Percentiles rank a stretch among this genome's conserved stretches.
These are phyloP conservation scores for Ogataea paraovalis DNA, from an alignment of 805 yeast species.

Conservation along the genomic window DNA sequence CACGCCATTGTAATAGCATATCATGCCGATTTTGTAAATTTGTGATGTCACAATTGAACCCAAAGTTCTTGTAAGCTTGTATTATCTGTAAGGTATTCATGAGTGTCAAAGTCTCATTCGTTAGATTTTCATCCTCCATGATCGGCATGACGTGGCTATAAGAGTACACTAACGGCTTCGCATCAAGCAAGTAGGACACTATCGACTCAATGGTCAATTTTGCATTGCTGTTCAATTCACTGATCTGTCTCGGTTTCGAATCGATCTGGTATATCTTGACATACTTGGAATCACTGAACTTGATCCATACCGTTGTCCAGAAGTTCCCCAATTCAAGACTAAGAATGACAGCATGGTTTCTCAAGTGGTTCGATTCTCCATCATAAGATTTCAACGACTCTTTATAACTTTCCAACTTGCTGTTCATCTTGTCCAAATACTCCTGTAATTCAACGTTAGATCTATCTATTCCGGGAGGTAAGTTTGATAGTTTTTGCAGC, in stretches of 20 bases:
- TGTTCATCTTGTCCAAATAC: not conserved
- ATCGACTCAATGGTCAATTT: slow-evolving; percentile 14
- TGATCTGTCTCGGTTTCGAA: slow-evolving; percentile 14
- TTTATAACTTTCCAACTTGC: not conserved
- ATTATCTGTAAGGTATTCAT: slow-evolving; percentile 15
- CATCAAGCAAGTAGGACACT: slow-evolving; percentile 13
- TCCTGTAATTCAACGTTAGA: not conserved
- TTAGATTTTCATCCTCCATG: slow-evolving; percentile 21
- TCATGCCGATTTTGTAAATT: not conserved
- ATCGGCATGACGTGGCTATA: slow-evolving; percentile 20
- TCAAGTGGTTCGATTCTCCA: not conserved
- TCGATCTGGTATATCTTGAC: slow-evolving; percentile 23
- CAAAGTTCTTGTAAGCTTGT: slow-evolving; percentile 15
- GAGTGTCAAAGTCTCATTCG: slow-evolving; percentile 15
- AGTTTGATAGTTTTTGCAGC: not conserved
- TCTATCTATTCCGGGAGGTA: not conserved
- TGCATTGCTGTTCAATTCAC: slow-evolving; percentile 14
- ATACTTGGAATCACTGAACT: slow-evolving; percentile 15
- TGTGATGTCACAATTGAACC: not conserved
- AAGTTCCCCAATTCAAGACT: slow-evolving; percentile 16
- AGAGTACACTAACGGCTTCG: slow-evolving; percentile 8
- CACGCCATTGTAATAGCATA: not conserved
- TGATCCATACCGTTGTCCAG: slow-evolving; percentile 28
- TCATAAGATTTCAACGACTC: not conserved
- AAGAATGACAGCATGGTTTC: slow-evolving; percentile 19